Evolutionary conservation across 2,329 filamentous ascomycete species (phyloP).

Genomic region (Phialophora macrospora): DNA sequence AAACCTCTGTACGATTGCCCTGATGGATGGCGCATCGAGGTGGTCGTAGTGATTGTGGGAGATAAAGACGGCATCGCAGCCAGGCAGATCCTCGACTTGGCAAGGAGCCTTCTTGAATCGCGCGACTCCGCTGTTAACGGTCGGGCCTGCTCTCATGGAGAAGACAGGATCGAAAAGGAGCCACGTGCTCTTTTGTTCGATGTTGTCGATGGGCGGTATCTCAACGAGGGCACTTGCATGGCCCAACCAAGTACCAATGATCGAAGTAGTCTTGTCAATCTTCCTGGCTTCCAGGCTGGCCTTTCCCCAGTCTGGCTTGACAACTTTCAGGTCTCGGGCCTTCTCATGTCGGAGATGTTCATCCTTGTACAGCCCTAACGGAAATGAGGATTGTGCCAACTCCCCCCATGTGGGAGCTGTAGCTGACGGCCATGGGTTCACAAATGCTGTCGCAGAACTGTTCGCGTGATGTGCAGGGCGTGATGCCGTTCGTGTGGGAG

Average conservation of each 20-base stretch:
- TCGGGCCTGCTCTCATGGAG: conserved; percentile 27
- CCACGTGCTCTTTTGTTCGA: conserved; percentile 16
- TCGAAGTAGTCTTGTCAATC: conserved; percentile 9
- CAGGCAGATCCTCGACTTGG: conserved; percentile 27
- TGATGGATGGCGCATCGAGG: conserved; percentile 55
- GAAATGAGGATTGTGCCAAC: conserved; percentile 21
- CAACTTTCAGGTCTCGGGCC: conserved; percentile 26
- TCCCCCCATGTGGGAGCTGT: conserved; percentile 27
- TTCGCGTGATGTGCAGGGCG: conserved; percentile 33
- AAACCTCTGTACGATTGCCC: conserved; percentile 43
- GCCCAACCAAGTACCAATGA: conserved; percentile 30
- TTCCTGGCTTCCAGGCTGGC: conserved; percentile 12
- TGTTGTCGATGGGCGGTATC: conserved; percentile 15
- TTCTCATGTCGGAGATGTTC: conserved; percentile 19
- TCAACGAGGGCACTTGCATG: conserved; percentile 31
- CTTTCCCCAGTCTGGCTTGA: conserved; percentile 28
- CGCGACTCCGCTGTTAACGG: conserved; percentile 22
- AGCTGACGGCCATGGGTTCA: conserved; percentile 33
- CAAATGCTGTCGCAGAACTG: conserved; percentile 23
- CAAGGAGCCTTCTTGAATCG: conserved; percentile 27
- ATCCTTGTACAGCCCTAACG: conserved; percentile 23
- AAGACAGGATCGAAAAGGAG: conserved; percentile 33
- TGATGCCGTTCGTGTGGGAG: conserved; percentile 6
- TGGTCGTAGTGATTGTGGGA: conserved; percentile 65
- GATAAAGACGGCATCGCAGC: conserved; percentile 55